phyloP scores from a whole-genome alignment of 1,284 basidiomycete species.

The Ganoderma boninense region DNA sequence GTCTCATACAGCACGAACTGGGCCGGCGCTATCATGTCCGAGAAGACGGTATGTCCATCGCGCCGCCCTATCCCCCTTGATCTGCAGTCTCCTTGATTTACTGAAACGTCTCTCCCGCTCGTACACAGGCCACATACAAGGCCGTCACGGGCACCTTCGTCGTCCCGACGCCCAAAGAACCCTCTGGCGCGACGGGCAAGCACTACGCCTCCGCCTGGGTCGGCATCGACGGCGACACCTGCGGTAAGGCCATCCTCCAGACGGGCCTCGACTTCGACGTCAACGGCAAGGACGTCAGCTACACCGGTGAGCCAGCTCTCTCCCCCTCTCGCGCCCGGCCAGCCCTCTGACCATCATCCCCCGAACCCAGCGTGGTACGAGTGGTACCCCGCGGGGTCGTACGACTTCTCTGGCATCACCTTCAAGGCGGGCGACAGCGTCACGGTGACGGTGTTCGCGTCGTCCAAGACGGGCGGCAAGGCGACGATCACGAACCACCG shows the following conservation, averaged over 20 bases:
- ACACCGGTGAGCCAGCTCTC: conserved; percentile 19
- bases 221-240: conserved; percentile 32
- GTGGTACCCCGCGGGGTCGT: conserved; percentile 47
- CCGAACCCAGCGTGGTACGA: conserved; percentile 46
- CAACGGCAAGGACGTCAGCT: conserved; percentile 33
- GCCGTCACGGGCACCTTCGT: no score
- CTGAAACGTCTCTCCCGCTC: no score
- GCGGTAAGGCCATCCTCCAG: conserved; percentile 30
- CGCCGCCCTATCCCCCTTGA: no score
- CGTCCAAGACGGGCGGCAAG: conserved; percentile 38
- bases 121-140: conserved; percentile 41
- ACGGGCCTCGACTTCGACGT: conserved; percentile 43
- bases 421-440: conserved; percentile 42
- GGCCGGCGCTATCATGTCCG: conserved; percentile 36
- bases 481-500: conserved; percentile 42
- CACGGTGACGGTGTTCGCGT: conserved; percentile 41
- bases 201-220: conserved; percentile 39
- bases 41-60: conserved; percentile 32
- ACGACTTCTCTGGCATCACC: conserved; percentile 45
- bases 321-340: neutral
- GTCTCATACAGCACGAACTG: conserved; percentile 39
- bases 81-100: no score
- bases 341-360: neutral
- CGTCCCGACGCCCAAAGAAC: conserved; percentile 38
- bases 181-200: conserved; percentile 34